These are phyloP conservation scores for Suillus ampliporus DNA, from an alignment of 768 basidiomycete species.

Conservation along the genomic window DNA sequence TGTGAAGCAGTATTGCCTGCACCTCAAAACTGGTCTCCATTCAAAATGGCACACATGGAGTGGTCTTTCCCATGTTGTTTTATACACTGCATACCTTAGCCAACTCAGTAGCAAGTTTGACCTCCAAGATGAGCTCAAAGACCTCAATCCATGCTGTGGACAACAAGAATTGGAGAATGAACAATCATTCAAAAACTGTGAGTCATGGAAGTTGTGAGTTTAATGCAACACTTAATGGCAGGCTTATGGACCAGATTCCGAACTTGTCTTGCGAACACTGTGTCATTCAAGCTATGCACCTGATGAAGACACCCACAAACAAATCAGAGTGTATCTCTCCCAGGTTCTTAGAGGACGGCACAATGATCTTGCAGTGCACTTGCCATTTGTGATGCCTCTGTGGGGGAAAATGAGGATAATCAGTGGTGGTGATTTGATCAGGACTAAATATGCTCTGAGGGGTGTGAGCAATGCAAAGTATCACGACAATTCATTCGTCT, in stretches of 20 bases:
- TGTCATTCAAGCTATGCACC: neutral
- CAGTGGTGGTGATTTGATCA: neutral
- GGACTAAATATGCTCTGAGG: constrained; percentile 5
- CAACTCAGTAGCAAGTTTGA: constrained; percentile 7
- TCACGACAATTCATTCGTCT: constrained; percentile 1
- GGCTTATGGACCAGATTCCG: neutral
- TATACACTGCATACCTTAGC: constrained; percentile 2
- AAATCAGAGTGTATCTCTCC: neutral
- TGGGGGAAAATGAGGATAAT: constrained; percentile 7
- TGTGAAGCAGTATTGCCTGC: neutral
- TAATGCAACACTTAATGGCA: neutral
- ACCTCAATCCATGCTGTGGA: neutral
- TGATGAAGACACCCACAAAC: neutral
- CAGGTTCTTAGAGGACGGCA: neutral
- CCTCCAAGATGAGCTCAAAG: constrained; percentile 8
- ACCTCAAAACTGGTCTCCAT: neutral
- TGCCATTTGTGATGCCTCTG: constrained; percentile 7
- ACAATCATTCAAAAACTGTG: neutral
- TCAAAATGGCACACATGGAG: constrained; percentile 5
- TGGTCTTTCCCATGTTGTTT: neutral
- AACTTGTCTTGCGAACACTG: constrained; percentile 1
- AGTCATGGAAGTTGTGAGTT: neutral
- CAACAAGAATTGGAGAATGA: neutral
- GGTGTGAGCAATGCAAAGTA: neutral
- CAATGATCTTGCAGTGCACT: neutral